phyloP scores from a whole-genome alignment of 2,329 filamentous ascomycete genomes.

The Tolypocladium ovalisporum region DNA sequence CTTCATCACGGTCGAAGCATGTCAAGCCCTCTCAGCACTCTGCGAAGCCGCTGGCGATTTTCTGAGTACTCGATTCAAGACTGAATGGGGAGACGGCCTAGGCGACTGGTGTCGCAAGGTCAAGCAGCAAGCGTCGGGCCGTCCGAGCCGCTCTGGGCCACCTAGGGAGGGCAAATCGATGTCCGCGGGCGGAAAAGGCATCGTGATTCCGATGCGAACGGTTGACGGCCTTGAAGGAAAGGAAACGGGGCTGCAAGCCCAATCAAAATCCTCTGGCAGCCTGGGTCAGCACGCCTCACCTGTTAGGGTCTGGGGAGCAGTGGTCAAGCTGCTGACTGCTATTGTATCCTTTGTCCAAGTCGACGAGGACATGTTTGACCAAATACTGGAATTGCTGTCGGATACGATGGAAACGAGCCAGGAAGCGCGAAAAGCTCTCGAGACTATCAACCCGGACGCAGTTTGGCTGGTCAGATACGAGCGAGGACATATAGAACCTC shows the following conservation, averaged over 20 bases:
- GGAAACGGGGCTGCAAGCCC: conserved; percentile 2
- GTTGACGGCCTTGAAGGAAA: conserved; percentile 11
- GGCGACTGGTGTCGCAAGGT: conserved; percentile 34
- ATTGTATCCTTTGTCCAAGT: conserved; percentile 53
- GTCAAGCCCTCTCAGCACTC: conserved; percentile 56
- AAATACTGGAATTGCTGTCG: conserved; percentile 53
- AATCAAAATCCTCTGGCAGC: conserved; percentile 17
- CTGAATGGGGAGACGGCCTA: conserved; percentile 54
- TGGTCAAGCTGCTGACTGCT: conserved; percentile 45
- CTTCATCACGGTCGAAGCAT: conserved; percentile 59
- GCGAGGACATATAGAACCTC: conserved; percentile 25
- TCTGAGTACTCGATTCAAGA: conserved; percentile 62
- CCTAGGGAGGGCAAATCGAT: background rate
- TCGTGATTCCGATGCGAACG: conserved; percentile 22
- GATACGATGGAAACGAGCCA: conserved; percentile 32
- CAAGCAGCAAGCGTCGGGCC: conserved; percentile 26
- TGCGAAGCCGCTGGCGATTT: conserved; percentile 72
- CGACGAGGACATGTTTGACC: conserved; percentile 61
- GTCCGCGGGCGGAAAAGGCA: conserved; percentile 3
- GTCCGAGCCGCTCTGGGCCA: conserved; percentile 3
- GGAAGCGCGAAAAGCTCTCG: conserved; percentile 46
- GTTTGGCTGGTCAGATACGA: conserved; percentile 59
- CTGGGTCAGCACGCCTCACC: conserved; percentile 51
- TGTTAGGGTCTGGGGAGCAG: conserved; percentile 52
- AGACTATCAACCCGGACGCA: conserved; percentile 58